These are phyloP conservation scores for Alternaria gansuensis DNA, from an alignment of 2,329 filamentous ascomycete genomes.

Conservation along the genomic window DNA sequence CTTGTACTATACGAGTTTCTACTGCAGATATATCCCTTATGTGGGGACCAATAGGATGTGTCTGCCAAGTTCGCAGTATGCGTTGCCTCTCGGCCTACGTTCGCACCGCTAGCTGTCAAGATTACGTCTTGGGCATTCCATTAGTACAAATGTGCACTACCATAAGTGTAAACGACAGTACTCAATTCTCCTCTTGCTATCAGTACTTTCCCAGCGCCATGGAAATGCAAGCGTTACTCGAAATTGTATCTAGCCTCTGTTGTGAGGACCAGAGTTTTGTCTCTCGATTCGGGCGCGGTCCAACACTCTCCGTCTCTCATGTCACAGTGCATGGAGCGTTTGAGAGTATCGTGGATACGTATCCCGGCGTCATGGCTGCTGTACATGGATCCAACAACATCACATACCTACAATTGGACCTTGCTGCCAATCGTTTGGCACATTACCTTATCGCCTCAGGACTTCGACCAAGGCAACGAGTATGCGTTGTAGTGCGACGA, in stretches of 20 bases:
- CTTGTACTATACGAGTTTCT: background rate
- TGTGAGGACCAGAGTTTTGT: slow-evolving; percentile 9
- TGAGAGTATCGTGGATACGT: slow-evolving; percentile 12
- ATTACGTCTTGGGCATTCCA: background rate
- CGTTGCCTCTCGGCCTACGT: background rate
- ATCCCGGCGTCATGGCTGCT: slow-evolving; percentile 12
- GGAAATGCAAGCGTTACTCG: background rate
- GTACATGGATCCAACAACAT: slow-evolving; percentile 24
- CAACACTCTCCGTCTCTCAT: slow-evolving; percentile 2
- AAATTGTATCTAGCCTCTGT: slow-evolving; percentile 6
- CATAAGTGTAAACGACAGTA: background rate
- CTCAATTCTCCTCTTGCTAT: background rate
- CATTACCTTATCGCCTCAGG: slow-evolving; percentile 44
- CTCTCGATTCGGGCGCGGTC: slow-evolving; percentile 12
- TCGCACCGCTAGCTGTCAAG: background rate
- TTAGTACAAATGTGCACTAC: background rate
- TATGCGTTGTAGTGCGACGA: slow-evolving; percentile 65
- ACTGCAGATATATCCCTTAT: background rate
- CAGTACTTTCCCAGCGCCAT: slow-evolving; percentile 3
- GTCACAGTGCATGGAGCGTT: slow-evolving; percentile 15
- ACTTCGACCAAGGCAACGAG: slow-evolving; percentile 53
- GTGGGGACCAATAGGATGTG: background rate
- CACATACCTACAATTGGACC: slow-evolving; percentile 45
- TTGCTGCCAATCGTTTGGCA: slow-evolving; percentile 43
- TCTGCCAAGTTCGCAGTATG: background rate